Percentiles rank a stretch among this genome's conserved stretches.
Conservation (phyloP, 2,329 filamentous ascomycete species). For the Hypoxylon sp. region DNA sequence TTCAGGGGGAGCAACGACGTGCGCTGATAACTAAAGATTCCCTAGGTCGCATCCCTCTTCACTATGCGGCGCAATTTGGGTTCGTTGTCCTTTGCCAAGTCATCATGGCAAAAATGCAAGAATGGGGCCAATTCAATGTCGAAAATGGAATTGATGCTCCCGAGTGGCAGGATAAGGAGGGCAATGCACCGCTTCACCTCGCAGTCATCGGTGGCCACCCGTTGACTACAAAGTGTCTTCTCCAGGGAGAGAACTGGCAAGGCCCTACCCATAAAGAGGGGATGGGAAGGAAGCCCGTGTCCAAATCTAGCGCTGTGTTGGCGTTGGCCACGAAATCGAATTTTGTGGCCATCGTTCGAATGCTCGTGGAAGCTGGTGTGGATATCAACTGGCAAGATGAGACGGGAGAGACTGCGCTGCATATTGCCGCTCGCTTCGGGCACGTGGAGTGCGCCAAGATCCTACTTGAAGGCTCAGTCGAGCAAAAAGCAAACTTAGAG, state of each 20-base stretch:
- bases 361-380: constrained; percentile 90
- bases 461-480: constrained; percentile 77
- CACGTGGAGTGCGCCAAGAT: constrained; percentile 84
- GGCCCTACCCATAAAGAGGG: constrained; percentile 73
- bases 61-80: constrained; percentile 95
- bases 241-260: constrained; percentile 85
- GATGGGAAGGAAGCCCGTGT: constrained; percentile 74
- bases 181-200: constrained; percentile 90
- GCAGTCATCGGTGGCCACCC: constrained; percentile 93
- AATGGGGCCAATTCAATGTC: constrained; percentile 89
- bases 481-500: constrained; percentile 82
- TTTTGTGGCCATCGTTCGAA: constrained; percentile 84
- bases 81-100: constrained; percentile 91
- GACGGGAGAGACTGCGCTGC: constrained; percentile 90
- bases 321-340: constrained; percentile 91
- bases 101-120: constrained; percentile 89
- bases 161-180: constrained; percentile 93
- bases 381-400: constrained; percentile 95
- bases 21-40: constrained; percentile 80
- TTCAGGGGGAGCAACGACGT: constrained; percentile 76
- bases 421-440: constrained; percentile 91
- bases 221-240: constrained; percentile 83
- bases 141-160: constrained; percentile 87
- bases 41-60: constrained; percentile 86
- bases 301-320: constrained; percentile 89